A percentile compares a stretch with the other conserved stretches of the same genome.
Conservation (phyloP, 2,329 filamentous ascomycete species). For the Purpureocillium lavendulum region DNA sequence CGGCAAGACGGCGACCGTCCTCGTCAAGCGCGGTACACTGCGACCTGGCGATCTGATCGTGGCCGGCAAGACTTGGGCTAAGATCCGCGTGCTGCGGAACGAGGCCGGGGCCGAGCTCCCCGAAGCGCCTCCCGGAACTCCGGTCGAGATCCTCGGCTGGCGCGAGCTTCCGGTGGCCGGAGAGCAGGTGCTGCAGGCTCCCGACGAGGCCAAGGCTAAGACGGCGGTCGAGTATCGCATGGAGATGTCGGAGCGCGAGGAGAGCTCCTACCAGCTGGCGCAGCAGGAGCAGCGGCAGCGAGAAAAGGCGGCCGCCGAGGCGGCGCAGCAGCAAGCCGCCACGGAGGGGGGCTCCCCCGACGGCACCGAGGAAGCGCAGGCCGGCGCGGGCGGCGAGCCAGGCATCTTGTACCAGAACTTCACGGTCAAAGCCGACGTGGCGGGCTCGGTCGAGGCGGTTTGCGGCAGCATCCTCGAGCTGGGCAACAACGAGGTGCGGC, state of each 20-base stretch:
- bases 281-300: conserved; percentile 56
- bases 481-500: conserved; percentile 75
- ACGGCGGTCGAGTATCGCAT: conserved; percentile 68
- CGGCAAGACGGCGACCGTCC: conserved; percentile 79
- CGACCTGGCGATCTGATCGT: conserved; percentile 74
- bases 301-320: conserved; percentile 37
- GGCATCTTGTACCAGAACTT: conserved; percentile 60
- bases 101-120: conserved; percentile 67
- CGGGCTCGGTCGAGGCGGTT: conserved; percentile 88
- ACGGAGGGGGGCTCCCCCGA: conserved; percentile 14
- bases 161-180: conserved; percentile 73
- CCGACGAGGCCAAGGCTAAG: conserved; percentile 69
- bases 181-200: conserved; percentile 77
- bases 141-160: conserved; percentile 95
- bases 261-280: conserved; percentile 75
- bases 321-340: conserved; percentile 22
- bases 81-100: conserved; percentile 75
- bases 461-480: conserved; percentile 66
- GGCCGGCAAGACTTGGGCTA: conserved; percentile 81
- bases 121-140: conserved; percentile 77
- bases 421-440: conserved; percentile 86
- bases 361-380: conserved; percentile 22
- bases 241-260: conserved; percentile 61
- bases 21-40: conserved; percentile 82
- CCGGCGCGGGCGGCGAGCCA: conserved; percentile 10